Percentiles rank a stretch among this genome's conserved stretches.
These are phyloP conservation scores for Piper betle DNA, from an alignment of 164 flowering plant species.

Conservation along the genomic window DNA sequence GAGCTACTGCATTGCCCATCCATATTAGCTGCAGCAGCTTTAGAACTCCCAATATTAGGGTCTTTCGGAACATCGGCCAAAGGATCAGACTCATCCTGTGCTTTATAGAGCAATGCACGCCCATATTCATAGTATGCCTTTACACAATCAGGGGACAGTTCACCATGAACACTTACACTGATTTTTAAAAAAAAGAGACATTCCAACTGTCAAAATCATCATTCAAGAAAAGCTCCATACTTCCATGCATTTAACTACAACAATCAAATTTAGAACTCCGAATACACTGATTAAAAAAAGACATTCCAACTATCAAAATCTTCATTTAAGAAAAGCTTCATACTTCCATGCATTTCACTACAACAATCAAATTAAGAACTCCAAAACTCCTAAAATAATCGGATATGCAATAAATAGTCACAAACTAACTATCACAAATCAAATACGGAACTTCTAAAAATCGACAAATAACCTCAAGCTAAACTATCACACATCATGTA, in stretches of 20 bases:
- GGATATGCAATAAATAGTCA: too few relatives aligned
- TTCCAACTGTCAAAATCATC: background rate
- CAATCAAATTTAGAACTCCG: background rate
- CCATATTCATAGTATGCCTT: constrained; percentile 73
- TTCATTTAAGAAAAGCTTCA: background rate
- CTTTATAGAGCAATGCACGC: constrained; percentile 71
- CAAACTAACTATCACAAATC: too few relatives aligned
- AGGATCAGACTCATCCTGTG: constrained; percentile 93
- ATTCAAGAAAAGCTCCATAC: background rate
- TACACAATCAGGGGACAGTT: constrained; percentile 79
- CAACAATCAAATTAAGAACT: background rate
- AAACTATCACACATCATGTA: too few relatives aligned
- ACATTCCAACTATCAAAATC: background rate
- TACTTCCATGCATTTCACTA: background rate
- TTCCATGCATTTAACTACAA: background rate
- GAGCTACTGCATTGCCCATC: constrained; percentile 27
- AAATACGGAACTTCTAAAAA: too few relatives aligned
- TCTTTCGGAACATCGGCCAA: constrained; percentile 59
- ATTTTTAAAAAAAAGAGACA: background rate
- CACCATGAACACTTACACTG: constrained; percentile 83
- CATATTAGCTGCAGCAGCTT: constrained; percentile 19
- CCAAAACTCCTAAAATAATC: too few relatives aligned
- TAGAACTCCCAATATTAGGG: constrained; percentile 20
- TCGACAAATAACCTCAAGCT: too few relatives aligned
- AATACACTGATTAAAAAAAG: background rate